Base-by-base conservation (phyloP, 1,284 basidiomycete species). In the Cryptococcus sp. region DNA sequence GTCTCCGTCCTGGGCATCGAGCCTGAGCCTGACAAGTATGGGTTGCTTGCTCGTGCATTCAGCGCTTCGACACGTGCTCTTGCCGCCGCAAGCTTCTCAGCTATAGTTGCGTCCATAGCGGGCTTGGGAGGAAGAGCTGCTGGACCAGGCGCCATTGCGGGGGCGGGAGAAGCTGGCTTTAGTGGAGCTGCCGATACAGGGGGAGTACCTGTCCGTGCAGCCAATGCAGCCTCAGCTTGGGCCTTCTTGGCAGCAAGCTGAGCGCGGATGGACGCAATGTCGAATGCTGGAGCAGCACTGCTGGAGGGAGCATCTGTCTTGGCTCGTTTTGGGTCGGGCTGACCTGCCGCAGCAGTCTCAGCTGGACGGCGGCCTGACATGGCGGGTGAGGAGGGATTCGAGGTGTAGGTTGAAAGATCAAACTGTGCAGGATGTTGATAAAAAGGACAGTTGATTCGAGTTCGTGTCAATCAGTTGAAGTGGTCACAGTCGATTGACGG, bases 171-270 rank as follows among this genome's bases (percentile, higher is more conserved):
- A 27, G 59, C 44, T 17, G 62, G 22, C 13, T 62, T 47, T 15
- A 66, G 47, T 15, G 65, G 61, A 19, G 65, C 65, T 16, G 63
- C 60, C 19, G 65, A 72, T 27, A 57, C 62, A 3, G 48, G 39
- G 77, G 78, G 11, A 78, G 75, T 45, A 45, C 42, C 42, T n/a
- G n/a, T 15, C 8, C 42, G 42, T 45, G 8, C 42, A 45, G 42
- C 31, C 2, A 79, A 59, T 25, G 72, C 60, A 1, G 75, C 76
- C 73, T 86, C 88, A 82, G 93, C 87, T 6, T 85, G 85, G 13
- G 90, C 90, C 55, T 91, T 84, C 74, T 90, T 90, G 13, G 91
- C 90, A 20, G 88, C 84, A 57, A 94, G 86, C 78, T 92, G 90
- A 11, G 91, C 91, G 56, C 74, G 68, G 53, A 79, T 78, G 47